phyloP scores from a whole-genome alignment of 345 rosid species.

The Arabidopsis suecica region DNA sequence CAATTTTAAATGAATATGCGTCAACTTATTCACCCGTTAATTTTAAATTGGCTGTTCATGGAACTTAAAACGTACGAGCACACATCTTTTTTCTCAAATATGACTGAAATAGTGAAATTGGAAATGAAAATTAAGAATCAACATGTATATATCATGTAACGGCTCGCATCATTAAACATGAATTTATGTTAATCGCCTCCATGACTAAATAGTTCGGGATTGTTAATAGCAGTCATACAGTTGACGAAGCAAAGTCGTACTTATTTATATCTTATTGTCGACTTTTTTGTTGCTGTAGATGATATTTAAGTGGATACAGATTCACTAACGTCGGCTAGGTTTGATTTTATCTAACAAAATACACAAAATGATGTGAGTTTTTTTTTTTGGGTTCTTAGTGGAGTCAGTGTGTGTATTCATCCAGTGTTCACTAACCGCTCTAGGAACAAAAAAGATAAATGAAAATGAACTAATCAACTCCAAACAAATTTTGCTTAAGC shows the following conservation, averaged over 20 bases:
- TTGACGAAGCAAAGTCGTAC: constrained; percentile 30
- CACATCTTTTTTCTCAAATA: no score
- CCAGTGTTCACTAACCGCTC: not conserved
- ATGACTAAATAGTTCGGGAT: constrained; percentile 17
- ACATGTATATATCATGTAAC: no score
- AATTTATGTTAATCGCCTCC: constrained; percentile 36
- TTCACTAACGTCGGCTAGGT: constrained; percentile 22
- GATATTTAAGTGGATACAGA: not conserved
- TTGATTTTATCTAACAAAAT: constrained; percentile 12
- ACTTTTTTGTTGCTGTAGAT: not conserved
- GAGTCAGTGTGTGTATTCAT: no score
- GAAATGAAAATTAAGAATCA: no score
- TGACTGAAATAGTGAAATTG: no score
- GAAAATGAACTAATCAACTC: not conserved
- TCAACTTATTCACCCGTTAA: no score
- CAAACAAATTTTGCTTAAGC: not conserved
- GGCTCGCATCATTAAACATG: not conserved
- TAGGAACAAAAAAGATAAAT: not conserved
- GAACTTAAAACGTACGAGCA: no score
- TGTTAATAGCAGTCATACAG: not conserved
- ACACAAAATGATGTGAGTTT: not conserved
- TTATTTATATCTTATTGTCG: constrained; percentile 1
- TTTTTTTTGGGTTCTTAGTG: no score
- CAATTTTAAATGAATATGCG: no score
- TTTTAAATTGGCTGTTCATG: no score